A percentile compares a stretch with the other conserved stretches of the same genome.
phyloP scores from a whole-genome alignment of 1,284 basidiomycete species.

The Chalciporus sp. region DNA sequence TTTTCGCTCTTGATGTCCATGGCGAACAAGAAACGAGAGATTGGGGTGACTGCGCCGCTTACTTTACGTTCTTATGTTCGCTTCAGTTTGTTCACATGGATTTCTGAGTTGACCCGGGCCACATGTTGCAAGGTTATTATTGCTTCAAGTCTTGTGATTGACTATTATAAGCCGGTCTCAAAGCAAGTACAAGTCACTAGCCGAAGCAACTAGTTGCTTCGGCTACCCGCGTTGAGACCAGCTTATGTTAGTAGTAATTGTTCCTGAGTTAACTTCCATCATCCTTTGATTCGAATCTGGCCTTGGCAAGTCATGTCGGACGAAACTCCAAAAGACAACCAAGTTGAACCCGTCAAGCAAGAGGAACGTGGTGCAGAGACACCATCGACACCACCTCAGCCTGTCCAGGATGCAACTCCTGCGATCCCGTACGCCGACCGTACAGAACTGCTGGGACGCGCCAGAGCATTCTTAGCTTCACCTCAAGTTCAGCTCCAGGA shows the following conservation, averaged over 20 bases:
- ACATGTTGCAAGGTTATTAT: background rate
- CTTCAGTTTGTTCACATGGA: background rate
- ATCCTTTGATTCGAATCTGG: too few relatives aligned
- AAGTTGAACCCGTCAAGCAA: slow-evolving; percentile 1
- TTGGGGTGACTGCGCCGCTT: background rate
- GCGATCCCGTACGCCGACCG: slow-evolving; percentile 18
- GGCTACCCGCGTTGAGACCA: too few relatives aligned
- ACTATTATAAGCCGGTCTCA: too few relatives aligned
- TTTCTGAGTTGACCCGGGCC: background rate
- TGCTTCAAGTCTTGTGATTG: too few relatives aligned
- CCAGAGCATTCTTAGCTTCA: slow-evolving; percentile 64
- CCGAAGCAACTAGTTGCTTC: too few relatives aligned
- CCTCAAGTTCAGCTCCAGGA: slow-evolving; percentile 67
- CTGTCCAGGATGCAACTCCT: slow-evolving; percentile 1
- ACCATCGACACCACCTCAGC: background rate
- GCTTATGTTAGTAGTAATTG: too few relatives aligned
- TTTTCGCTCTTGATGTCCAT: slow-evolving; percentile 23
- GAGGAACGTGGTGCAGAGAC: background rate
- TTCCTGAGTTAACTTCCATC: too few relatives aligned
- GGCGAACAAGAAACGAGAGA: slow-evolving; percentile 1
- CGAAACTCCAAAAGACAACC: background rate
- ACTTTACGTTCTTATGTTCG: slow-evolving; percentile 7
- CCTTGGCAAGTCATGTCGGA: background rate
- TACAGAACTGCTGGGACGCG: slow-evolving; percentile 55
- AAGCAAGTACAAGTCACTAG: too few relatives aligned